Conservation (phyloP, 176 grass and related monocot species). For the Carex cristatella region DNA sequence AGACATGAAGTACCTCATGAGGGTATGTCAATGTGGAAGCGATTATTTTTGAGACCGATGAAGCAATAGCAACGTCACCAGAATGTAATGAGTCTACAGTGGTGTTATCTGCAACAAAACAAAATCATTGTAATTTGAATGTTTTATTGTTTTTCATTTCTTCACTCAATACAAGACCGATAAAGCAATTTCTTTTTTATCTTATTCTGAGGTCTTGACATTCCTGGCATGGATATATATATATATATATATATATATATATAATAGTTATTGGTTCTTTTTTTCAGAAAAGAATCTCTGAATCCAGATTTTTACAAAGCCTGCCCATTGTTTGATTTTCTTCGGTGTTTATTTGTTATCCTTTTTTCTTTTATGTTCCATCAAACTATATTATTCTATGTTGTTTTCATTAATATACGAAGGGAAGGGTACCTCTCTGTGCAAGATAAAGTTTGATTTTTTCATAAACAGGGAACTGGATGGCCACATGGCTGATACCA, state of each 20-base stretch:
- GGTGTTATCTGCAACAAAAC: conserved; percentile 65
- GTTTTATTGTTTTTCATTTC: not conserved
- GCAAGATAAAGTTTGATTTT: conserved; percentile 90
- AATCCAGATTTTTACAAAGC: not conserved
- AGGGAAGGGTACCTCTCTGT: conserved; percentile 50
- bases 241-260: not conserved
- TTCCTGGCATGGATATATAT: not conserved
- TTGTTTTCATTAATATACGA: not conserved
- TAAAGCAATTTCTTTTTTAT: not conserved
- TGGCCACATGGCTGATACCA: conserved; percentile 95
- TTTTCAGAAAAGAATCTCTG: not conserved
- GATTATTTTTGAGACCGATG: conserved; percentile 81
- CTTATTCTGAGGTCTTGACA: not conserved
- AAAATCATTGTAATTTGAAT: conserved; percentile 18
- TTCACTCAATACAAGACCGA: not conserved
- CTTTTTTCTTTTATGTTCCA: not conserved
- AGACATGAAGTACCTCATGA: conserved; percentile 59
- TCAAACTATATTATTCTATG: not conserved
- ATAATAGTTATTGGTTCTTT: not conserved
- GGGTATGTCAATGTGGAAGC: conserved; percentile 94
- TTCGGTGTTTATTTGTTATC: not conserved
- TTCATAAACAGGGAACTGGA: conserved; percentile 91
- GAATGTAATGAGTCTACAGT: conserved; percentile 71
- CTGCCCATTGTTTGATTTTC: not conserved
- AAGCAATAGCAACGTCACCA: conserved; percentile 94